Conservation (phyloP, 2,329 filamentous ascomycete genomes). For the Nemania bipapillata region DNA sequence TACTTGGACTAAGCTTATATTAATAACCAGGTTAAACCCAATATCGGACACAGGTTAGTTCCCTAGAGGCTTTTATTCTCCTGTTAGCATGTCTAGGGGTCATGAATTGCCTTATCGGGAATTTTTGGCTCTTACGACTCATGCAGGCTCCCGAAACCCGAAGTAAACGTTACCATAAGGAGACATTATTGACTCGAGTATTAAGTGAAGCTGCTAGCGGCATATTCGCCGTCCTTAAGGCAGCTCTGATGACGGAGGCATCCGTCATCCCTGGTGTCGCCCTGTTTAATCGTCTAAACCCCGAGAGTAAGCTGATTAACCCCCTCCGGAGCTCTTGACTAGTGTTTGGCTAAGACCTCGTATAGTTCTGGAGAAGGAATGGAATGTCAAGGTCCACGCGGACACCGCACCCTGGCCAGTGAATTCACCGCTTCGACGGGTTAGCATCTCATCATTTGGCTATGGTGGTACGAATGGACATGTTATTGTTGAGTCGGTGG, state of each 20-base stretch:
- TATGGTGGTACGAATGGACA: conserved; percentile 41
- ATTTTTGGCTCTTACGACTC: neutral
- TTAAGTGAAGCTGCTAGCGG: conserved; percentile 43
- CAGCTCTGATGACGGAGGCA: conserved; percentile 37
- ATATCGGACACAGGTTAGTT: conserved; percentile 45
- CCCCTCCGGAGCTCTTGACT: neutral
- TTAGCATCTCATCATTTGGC: conserved; percentile 41
- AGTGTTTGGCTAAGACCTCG: neutral
- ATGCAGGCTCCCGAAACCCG: neutral
- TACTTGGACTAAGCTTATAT: neutral
- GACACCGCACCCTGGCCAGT: conserved; percentile 38
- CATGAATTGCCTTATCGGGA: neutral
- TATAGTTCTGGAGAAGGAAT: conserved; percentile 39
- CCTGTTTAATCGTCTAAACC: conserved; percentile 38
- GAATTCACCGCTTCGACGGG: conserved; percentile 33
- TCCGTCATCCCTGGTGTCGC: conserved; percentile 35
- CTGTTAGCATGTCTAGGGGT: neutral
- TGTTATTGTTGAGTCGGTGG: conserved; percentile 33
- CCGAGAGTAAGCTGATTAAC: conserved; percentile 36
- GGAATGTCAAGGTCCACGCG: conserved; percentile 39
- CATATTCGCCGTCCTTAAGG: conserved; percentile 42
- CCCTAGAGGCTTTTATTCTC: neutral
- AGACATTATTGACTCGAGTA: neutral
- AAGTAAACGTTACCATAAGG: neutral
- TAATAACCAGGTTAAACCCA: conserved; percentile 39